Percentiles rank a stretch among this genome's conserved stretches.
Evolutionary conservation across 192 early-diverging fungal genomes (phyloP).

Genomic region (Helicostylum pulchrum): DNA sequence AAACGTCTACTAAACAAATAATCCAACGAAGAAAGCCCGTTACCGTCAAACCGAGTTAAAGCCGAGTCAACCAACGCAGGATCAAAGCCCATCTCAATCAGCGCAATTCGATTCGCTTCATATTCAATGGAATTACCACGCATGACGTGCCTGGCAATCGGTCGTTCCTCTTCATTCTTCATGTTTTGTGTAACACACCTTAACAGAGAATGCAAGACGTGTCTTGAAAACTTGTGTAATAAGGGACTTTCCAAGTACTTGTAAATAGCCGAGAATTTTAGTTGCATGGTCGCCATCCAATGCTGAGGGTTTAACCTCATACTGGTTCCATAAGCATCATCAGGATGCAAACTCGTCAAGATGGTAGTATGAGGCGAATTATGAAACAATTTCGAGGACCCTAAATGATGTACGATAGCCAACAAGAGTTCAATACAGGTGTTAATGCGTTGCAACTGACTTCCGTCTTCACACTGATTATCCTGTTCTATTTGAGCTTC

Average conservation of each 20-base stretch:
- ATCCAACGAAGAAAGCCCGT: constrained; percentile 74
- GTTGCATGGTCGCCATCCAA: constrained; percentile 60
- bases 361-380: constrained; percentile 69
- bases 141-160: background rate
- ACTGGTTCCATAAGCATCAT: constrained; percentile 27
- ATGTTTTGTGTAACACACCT: constrained; percentile 64
- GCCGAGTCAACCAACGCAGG: constrained; percentile 70
- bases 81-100: constrained; percentile 86
- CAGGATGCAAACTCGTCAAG: constrained; percentile 48
- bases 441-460: constrained; percentile 36
- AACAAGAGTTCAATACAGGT: constrained; percentile 54
- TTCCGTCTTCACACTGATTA: background rate
- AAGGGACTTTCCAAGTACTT: constrained; percentile 64
- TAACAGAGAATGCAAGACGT: constrained; percentile 58
- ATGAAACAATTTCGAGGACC: constrained; percentile 65
- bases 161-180: constrained; percentile 66
- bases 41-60: constrained; percentile 64
- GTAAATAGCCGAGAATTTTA: constrained; percentile 54
- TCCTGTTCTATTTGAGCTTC: constrained; percentile 18
- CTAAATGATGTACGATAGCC: constrained; percentile 62
- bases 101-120: constrained; percentile 54
- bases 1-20: constrained; percentile 60
- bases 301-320: background rate
- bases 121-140: constrained; percentile 41
- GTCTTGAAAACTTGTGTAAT: constrained; percentile 49